Percentiles rank a stretch among this genome's conserved stretches.
These are phyloP conservation scores for Tephrocybe sp. DNA, from an alignment of 768 basidiomycete species.

Conservation along the genomic window DNA sequence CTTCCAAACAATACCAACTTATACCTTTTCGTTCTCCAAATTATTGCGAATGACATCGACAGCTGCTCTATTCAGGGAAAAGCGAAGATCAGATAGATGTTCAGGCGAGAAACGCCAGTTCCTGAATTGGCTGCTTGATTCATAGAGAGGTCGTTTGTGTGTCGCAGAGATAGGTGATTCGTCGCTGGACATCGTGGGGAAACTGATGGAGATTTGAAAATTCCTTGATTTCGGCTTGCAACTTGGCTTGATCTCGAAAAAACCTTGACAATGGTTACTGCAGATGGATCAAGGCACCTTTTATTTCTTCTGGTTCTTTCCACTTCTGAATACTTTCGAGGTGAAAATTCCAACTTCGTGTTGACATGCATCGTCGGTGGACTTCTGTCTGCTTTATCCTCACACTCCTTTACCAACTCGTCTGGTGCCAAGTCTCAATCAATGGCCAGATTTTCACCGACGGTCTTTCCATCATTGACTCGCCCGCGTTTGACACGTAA, in stretches of 20 bases:
- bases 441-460: constrained; percentile 32
- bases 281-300: no score
- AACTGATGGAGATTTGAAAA: not conserved
- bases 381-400: not conserved
- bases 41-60: constrained; percentile 74
- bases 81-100: constrained; percentile 56
- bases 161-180: constrained; percentile 1
- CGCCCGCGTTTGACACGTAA: constrained; percentile 30
- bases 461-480: constrained; percentile 34
- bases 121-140: constrained; percentile 75
- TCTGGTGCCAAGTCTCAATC: constrained; percentile 14
- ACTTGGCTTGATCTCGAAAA: no score
- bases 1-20: constrained; percentile 14
- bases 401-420: not conserved
- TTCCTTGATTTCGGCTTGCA: no score
- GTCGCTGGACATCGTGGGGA: constrained; percentile 7
- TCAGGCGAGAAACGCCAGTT: constrained; percentile 88
- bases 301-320: no score
- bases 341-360: no score
- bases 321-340: no score
- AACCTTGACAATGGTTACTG: no score
- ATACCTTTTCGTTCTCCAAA: constrained; percentile 78
- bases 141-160: constrained; percentile 53
- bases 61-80: constrained; percentile 69
- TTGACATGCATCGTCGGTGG: no score